Evolutionary conservation across 495 filamentous ascomycete species (phyloP).

Genomic region (Sordaria brevicollis): DNA sequence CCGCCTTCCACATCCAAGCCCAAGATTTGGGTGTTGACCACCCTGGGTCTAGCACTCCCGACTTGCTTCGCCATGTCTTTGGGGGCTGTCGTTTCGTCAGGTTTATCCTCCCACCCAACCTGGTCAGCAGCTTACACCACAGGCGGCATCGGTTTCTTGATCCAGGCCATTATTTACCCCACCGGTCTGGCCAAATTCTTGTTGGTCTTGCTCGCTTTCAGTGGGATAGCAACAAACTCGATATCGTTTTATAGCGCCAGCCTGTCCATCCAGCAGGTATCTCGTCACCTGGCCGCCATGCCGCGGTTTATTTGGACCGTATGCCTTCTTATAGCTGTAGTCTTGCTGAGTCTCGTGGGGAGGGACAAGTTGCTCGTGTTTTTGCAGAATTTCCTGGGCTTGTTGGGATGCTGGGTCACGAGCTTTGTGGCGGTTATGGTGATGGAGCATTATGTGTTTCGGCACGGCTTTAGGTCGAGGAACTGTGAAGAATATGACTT

Average conservation of each 20-base stretch:
- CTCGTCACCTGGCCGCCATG: constrained; percentile 23
- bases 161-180: constrained; percentile 45
- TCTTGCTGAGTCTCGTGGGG: constrained; percentile 36
- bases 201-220: constrained; percentile 44
- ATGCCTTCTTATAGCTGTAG: constrained; percentile 30
- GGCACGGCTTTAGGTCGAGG: constrained; percentile 25
- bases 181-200: constrained; percentile 49
- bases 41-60: constrained; percentile 39
- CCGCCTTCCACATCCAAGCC: constrained; percentile 38
- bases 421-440: constrained; percentile 48
- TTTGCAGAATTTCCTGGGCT: constrained; percentile 44
- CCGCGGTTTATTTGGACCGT: constrained; percentile 41
- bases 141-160: constrained; percentile 47
- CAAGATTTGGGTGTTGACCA: constrained; percentile 43
- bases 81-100: constrained; percentile 43
- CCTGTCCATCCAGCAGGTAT: constrained; percentile 34
- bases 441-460: constrained; percentile 51
- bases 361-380: constrained; percentile 31
- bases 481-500: constrained; percentile 31
- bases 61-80: constrained; percentile 46
- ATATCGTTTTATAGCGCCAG: constrained; percentile 36
- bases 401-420: constrained; percentile 52
- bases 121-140: constrained; percentile 37
- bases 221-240: constrained; percentile 40
- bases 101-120: constrained; percentile 35